Base-by-base conservation (phyloP, 306 rosid species). In the Hylodesmum podocarpum region DNA sequence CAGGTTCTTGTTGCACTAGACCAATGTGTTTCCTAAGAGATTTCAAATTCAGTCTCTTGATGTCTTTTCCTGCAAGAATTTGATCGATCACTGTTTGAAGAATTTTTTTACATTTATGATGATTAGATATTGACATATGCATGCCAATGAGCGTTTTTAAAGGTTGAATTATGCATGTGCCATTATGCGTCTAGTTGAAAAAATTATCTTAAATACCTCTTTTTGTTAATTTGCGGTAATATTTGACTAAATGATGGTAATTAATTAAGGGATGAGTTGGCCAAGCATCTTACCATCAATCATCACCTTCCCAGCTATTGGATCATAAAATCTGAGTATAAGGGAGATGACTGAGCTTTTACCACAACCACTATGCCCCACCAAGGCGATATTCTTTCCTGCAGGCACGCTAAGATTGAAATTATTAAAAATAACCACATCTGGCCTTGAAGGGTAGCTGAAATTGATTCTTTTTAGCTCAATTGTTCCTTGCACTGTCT, bases 311-410 rank as follows among this genome's bases (percentile, higher is more conserved):
- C 98, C 97, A 9, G 94, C 58, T 0, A 80, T 66, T 33, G 98
- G 94, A 87, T 94, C 96, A n/a, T 91, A 94, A 83, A 91, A 94
- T 75, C 97, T 78, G 79, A 91, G 93, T 19, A 90, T 88, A 15
- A 94, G 89, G 31, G 97, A 85, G 55, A 91, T 81, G 55, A 94
- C 92, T 16, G 98, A 88, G 89, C 98, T 94, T 87, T 94, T 94
- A 14, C 98, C 98, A 5, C 96, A 91, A 8, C 98, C 98, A 78
- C 98, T 94, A 40, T 88, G 98, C 15, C 98, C 98, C 50, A 91
- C 98, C 15, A 94, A 81, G 19, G 98, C 98, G 77, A 91, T 75
- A 72, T 87, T 84, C 73, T 77, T 87, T 8, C 97, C 91, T 27
- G 91, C 76, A 25, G 83, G 85, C 50, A 93, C 92, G 78, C 14